Base-by-base conservation (phyloP, 169 alveolate genomes). In the Babesia sp. region DNA sequence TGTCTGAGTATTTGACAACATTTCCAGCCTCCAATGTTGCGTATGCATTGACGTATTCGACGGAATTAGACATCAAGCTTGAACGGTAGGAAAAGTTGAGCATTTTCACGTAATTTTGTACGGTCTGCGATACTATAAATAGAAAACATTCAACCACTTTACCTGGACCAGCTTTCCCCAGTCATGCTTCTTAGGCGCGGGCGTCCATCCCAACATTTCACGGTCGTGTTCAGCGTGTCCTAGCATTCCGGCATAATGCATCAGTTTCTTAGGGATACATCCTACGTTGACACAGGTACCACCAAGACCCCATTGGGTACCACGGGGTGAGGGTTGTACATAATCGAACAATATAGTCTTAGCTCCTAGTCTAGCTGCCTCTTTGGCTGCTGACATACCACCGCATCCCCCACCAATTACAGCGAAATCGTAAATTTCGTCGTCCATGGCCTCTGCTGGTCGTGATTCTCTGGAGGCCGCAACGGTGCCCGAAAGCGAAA, bases 251-350 rank as follows among this genome's bases (percentile, higher is more conserved):
- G 99, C 96, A 75, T 93, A 96, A 67, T 97, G 99, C 99, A 98
- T 96, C 79, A 98, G 90, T 83, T 97, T 98, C 88, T 98, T 98
- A 16, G 99, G 99, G 31, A 98, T 97, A 77, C 99, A 98, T 16
- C 99, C 99, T 7, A 97, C 99, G 82, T 97, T 97, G 12, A 98
- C 99, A 72, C 99, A 98, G 8, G 99, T 97, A 12, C 99, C 99
- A 46, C 99, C 99, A 12, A 94, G 61, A 12, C 93, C 90, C 99
- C 99, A 97, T 42, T 91, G 90, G 0, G 98, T 92, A 36, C 99
- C 99, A 44, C 89, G 81, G 16, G 97, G 97, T 12, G 99, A 90
- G 24, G 99, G 99, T 58, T 91, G 92, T 4, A 98, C 99, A 82
- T 83, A 96, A 74, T 97, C 99, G 26, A 98, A 96, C 6, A 97